These are phyloP conservation scores for Eucalyptus pumila DNA, from an alignment of 345 rosid genomes.

Conservation along the genomic window DNA sequence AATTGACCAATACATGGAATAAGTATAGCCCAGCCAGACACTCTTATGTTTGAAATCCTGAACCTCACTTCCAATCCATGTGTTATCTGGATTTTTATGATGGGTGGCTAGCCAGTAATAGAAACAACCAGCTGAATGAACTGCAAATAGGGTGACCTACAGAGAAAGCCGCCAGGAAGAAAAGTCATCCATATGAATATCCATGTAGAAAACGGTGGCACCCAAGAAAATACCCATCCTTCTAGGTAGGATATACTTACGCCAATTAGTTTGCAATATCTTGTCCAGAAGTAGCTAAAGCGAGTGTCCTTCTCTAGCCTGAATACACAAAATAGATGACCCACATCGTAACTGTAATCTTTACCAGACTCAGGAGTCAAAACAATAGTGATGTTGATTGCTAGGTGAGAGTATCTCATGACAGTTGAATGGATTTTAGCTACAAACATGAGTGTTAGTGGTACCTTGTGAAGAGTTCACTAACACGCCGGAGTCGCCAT, in stretches of 20 bases:
- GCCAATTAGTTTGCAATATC: constrained; percentile 47
- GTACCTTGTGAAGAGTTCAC: constrained; percentile 68
- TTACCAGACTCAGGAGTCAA: not conserved
- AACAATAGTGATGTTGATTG: not conserved
- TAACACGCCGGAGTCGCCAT: constrained; percentile 85
- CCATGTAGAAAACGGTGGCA: not conserved
- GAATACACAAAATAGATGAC: not conserved
- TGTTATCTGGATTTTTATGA: constrained; percentile 18
- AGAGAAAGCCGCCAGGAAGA: not conserved
- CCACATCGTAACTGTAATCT: not conserved
- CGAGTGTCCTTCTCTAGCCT: constrained; percentile 84
- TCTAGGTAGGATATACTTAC: constrained; percentile 23
- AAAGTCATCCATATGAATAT: not conserved
- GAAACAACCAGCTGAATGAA: constrained; percentile 78
- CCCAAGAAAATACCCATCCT: not conserved
- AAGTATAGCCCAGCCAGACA: constrained; percentile 80
- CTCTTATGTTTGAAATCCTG: constrained; percentile 52
- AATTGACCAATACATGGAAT: constrained; percentile 88
- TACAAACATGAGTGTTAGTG: not conserved
- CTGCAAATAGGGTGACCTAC: constrained; percentile 76
- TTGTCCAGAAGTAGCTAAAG: constrained; percentile 61
- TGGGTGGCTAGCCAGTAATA: constrained; percentile 66
- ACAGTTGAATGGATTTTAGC: not conserved
- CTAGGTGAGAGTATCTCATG: not conserved
- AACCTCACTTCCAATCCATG: constrained; percentile 64